These are phyloP conservation scores for Fraxinus xanthoxyloides DNA, from an alignment of 305 asterid genomes.

Conservation along the genomic window DNA sequence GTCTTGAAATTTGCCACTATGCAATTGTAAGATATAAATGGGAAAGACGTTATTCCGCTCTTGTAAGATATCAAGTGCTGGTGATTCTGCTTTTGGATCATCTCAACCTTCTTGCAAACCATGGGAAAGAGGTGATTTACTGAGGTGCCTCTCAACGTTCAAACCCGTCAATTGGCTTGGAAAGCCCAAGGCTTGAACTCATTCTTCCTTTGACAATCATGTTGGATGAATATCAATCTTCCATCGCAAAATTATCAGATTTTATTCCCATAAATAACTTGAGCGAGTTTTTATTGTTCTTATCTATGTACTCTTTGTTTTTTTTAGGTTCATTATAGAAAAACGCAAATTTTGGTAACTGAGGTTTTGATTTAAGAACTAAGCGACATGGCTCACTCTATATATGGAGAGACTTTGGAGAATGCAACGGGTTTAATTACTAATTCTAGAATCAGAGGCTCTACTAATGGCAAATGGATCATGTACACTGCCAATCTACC, in stretches of 20 bases:
- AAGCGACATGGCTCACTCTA: conserved; percentile 10
- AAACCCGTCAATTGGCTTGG: conserved; percentile 91
- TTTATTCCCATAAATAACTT: background rate
- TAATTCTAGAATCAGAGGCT: background rate
- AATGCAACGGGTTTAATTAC: conserved; percentile 7
- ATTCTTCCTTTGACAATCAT: conserved; percentile 21
- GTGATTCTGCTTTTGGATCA: conserved; percentile 92
- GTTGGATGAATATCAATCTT: conserved; percentile 7
- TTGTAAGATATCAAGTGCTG: no score
- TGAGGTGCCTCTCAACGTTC: conserved; percentile 95
- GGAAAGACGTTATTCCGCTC: no score
- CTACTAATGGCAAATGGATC: background rate
- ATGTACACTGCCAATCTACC: background rate
- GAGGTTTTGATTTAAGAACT: conserved; percentile 5
- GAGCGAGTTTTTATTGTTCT: background rate
- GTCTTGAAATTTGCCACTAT: background rate
- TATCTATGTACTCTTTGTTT: background rate
- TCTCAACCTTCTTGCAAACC: conserved; percentile 97
- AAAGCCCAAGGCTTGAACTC: conserved; percentile 81
- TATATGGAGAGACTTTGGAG: background rate
- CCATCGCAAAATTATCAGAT: background rate
- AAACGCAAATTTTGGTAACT: conserved; percentile 4
- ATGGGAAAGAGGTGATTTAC: conserved; percentile 98
- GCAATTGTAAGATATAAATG: background rate
- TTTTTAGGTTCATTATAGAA: background rate